phyloP scores from a whole-genome alignment of 495 filamentous ascomycete species.

The Podospora pseudopauciseta region DNA sequence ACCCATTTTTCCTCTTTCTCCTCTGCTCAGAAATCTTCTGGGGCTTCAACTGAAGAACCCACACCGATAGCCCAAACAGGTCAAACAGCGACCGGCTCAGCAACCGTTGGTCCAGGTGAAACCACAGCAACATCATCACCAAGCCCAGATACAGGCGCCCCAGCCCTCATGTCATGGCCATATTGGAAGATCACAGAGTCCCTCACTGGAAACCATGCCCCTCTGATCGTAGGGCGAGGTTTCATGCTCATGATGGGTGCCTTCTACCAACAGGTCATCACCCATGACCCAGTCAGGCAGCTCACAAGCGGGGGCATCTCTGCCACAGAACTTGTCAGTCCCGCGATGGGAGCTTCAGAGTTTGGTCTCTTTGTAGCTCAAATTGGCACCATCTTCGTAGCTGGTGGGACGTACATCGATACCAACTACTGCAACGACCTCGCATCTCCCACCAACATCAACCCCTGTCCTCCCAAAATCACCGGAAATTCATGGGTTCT shows the following conservation, averaged over 20 bases:
- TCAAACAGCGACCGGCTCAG: not conserved
- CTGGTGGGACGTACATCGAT: slow-evolving; percentile 25
- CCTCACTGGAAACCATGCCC: slow-evolving; percentile 17
- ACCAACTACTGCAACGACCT: slow-evolving; percentile 22
- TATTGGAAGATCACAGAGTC: slow-evolving; percentile 2
- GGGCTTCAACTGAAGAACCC: not conserved
- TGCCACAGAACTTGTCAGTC: slow-evolving; percentile 18
- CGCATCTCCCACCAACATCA: not conserved
- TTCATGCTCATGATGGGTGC: slow-evolving; percentile 12
- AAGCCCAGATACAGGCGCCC: not conserved
- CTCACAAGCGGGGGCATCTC: slow-evolving; percentile 18
- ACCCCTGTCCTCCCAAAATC: slow-evolving; percentile 24
- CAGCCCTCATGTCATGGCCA: slow-evolving; percentile 12
- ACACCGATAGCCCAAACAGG: slow-evolving; percentile 2
- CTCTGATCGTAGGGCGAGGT: slow-evolving; percentile 15
- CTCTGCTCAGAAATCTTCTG: not conserved
- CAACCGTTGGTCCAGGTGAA: not conserved
- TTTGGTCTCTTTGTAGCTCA: slow-evolving; percentile 19
- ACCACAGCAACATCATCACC: slow-evolving; percentile 2
- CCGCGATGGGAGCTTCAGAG: slow-evolving; percentile 11
- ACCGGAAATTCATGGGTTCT: slow-evolving; percentile 24
- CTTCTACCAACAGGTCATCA: slow-evolving; percentile 24
- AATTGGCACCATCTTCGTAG: slow-evolving; percentile 24
- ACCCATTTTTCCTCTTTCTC: not conserved
- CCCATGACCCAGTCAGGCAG: slow-evolving; percentile 25